These are phyloP conservation scores for Tetracladium setigerum DNA, from an alignment of 495 filamentous ascomycete genomes.

Conservation along the genomic window DNA sequence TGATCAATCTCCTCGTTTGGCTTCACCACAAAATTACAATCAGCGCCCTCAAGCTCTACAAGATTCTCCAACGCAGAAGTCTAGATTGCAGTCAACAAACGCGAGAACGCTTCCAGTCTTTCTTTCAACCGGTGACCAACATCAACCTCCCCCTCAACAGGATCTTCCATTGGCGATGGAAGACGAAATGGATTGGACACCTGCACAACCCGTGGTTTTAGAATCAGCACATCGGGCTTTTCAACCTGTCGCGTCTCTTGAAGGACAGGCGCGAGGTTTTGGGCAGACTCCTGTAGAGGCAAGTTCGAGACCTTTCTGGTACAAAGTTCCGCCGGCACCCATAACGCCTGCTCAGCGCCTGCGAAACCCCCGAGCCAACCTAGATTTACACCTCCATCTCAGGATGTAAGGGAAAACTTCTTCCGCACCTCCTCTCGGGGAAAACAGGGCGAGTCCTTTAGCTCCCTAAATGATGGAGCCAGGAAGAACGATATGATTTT, in stretches of 20 bases:
- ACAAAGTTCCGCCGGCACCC: constrained; percentile 57
- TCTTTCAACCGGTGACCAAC: constrained; percentile 8
- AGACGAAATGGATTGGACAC: constrained; percentile 78
- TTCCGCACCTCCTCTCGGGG: constrained; percentile 23
- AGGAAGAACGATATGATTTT: constrained; percentile 19
- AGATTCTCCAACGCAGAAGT: background rate
- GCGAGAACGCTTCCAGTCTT: constrained; percentile 1
- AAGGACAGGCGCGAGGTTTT: constrained; percentile 44
- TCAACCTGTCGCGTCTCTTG: constrained; percentile 31
- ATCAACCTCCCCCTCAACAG: constrained; percentile 1
- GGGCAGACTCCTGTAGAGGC: constrained; percentile 41
- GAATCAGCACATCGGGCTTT: constrained; percentile 40
- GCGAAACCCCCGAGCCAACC: constrained; percentile 50
- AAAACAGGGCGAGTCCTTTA: background rate
- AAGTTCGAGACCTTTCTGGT: constrained; percentile 41
- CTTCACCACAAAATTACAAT: constrained; percentile 4
- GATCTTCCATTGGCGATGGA: constrained; percentile 19
- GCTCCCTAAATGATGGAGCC: background rate
- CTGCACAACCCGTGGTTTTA: constrained; percentile 37
- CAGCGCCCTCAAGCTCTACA: background rate
- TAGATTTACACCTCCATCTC: constrained; percentile 33
- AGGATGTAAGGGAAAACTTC: constrained; percentile 36
- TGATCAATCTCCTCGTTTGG: constrained; percentile 26
- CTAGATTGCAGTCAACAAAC: constrained; percentile 1
- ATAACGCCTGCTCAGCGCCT: constrained; percentile 54